Evolutionary conservation across 2,329 filamentous ascomycete species (phyloP), one percentile per base, ranked within the genome.

Genomic region (Cladophialophora chaetospira): DNA sequence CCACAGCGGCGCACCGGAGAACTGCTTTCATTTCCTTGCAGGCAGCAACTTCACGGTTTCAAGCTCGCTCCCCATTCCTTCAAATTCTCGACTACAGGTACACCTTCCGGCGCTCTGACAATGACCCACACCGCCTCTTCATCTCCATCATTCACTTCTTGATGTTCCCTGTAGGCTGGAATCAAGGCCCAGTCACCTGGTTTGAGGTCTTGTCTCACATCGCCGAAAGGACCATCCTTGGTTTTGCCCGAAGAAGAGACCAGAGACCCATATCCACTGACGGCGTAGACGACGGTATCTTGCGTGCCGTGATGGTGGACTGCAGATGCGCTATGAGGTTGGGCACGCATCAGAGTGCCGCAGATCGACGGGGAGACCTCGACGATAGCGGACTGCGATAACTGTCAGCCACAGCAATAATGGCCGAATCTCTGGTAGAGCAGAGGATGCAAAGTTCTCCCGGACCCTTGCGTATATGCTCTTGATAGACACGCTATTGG

Each of bases 221-320:
- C 79, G 10, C 83, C 79, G 31, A 53, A 53, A 38, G 79, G 77
- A 19, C 76, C 74, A 17, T 83, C 85, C 15, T 40, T 46, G 5
- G 36, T 53, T 29, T 54, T 45, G 8, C 31, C 50, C 3, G 50
- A 52, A 5, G 49, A 55, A 6, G 58, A 60, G 2, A 88, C 77
- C 6, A 90, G 76, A 11, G 79, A 73, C 4, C 86, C 85, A 50
- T 77, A 77, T 10, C 88, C 87, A 1, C 79, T 80, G 9, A 82
- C 80, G 9, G 82, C 83, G 66, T 87, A 88, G 47, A 89, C 79
- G 50, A 90, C 86, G 5, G 62, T 64, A 35, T 90, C 86, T 77
- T 89, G 84, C 67, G 85, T 80, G 53, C 85, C 86, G 65, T 89
- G 85, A 65, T 90, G 87, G 61, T 87, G 85, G 19, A 90, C 77